Percentiles rank a stretch among this genome's conserved stretches.
phyloP scores from a whole-genome alignment of 2,329 filamentous ascomycete genomes.

The Cryphonectria parasitica region DNA sequence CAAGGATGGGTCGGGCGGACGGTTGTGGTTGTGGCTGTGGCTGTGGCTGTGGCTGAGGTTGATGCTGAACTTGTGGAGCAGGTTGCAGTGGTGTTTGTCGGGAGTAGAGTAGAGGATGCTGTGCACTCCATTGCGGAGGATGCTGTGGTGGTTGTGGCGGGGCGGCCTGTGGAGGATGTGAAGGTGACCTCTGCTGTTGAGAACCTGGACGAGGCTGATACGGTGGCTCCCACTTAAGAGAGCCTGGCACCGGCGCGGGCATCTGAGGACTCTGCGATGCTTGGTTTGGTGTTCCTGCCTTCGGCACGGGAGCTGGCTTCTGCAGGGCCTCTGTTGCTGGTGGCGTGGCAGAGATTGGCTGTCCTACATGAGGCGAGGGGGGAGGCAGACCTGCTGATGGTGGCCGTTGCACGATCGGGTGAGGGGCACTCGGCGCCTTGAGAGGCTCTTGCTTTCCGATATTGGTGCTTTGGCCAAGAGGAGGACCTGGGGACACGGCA shows the following conservation, averaged over 20 bases:
- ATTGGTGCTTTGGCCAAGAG: slow-evolving; percentile 6
- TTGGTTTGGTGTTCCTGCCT: slow-evolving; percentile 36
- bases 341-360: slow-evolving; percentile 35
- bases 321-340: slow-evolving; percentile 39
- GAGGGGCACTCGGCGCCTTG: slow-evolving; percentile 16
- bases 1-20: slow-evolving; percentile 36
- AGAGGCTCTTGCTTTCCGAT: slow-evolving; percentile 18
- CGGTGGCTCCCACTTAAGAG: slow-evolving; percentile 47
- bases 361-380: slow-evolving; percentile 36
- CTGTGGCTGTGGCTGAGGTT: slow-evolving; percentile 1
- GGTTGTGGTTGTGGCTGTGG: slow-evolving; percentile 12
- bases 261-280: slow-evolving; percentile 33
- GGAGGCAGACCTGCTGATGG: slow-evolving; percentile 43
- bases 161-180: slow-evolving; percentile 18
- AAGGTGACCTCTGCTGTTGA: slow-evolving; percentile 29
- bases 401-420: slow-evolving; percentile 46
- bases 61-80: slow-evolving; percentile 17
- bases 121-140: slow-evolving; percentile 23
- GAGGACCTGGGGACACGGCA: slow-evolving; percentile 10
- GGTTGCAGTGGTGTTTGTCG: slow-evolving; percentile 27
- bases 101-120: slow-evolving; percentile 28
- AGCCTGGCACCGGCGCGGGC: slow-evolving; percentile 38
- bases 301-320: slow-evolving; percentile 39
- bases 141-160: slow-evolving; percentile 20
- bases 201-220: slow-evolving; percentile 39